phyloP scores from a whole-genome alignment of 805 yeast species.

The Pichia scutulata region DNA sequence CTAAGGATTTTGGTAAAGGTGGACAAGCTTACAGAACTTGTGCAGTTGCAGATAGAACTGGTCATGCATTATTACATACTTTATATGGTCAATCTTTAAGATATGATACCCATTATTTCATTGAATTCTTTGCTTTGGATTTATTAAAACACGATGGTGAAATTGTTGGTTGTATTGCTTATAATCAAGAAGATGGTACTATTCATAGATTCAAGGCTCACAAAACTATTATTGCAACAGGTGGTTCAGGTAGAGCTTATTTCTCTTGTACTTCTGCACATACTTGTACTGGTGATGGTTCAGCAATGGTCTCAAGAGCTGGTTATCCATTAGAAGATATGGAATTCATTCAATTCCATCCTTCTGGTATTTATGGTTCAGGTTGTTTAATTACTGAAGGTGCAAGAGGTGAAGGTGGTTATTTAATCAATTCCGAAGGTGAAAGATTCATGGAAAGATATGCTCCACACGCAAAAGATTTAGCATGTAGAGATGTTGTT shows the following conservation, averaged over 20 bases:
- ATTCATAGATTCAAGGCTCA: constrained; percentile 96
- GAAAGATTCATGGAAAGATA: constrained; percentile 99
- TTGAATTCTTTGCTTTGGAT: constrained; percentile 94
- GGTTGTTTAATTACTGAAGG: constrained; percentile 99
- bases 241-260: constrained; percentile 98
- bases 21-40: constrained; percentile 99
- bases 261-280: constrained; percentile 99
- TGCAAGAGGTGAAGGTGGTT: constrained; percentile 99
- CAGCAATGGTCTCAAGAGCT: constrained; percentile 97
- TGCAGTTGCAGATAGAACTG: constrained; percentile 99
- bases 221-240: constrained; percentile 94
- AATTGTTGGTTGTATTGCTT: constrained; percentile 95
- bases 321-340: constrained; percentile 96
- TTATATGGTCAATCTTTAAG: constrained; percentile 93
- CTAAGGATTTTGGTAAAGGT: constrained; percentile 92
- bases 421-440: constrained; percentile 91
- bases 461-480: constrained; percentile 97
- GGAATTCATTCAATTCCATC: constrained; percentile 98
- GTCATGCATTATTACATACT: constrained; percentile 93
- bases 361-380: constrained; percentile 98
- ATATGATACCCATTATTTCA: constrained; percentile 96
- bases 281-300: constrained; percentile 99
- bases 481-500: constrained; percentile 97
- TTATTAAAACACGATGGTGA: constrained; percentile 90
- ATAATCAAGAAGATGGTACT: constrained; percentile 98